Conservation (phyloP, 305 asterid species). For the Caryopteris hybrid region DNA sequence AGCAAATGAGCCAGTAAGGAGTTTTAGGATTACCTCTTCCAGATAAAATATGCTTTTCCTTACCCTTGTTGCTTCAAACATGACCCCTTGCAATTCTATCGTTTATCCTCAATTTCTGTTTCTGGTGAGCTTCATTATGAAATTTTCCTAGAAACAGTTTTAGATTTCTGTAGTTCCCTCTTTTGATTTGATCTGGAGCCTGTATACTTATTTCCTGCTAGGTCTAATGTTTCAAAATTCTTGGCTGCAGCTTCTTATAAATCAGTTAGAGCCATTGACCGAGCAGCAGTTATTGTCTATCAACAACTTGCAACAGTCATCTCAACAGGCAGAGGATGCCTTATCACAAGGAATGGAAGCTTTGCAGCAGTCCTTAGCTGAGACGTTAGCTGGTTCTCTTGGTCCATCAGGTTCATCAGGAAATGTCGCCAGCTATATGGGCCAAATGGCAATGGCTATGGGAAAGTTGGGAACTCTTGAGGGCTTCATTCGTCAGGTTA, state of each 20-base stretch:
- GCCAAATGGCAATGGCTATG: constrained; percentile 86
- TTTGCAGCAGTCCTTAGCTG: constrained; percentile 66
- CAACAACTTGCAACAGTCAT: constrained; percentile 60
- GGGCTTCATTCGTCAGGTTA: constrained; percentile 72
- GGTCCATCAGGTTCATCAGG: constrained; percentile 55
- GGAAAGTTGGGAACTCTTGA: constrained; percentile 72
- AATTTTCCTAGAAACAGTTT: not conserved
- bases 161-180: not conserved
- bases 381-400: constrained; percentile 61
- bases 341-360: constrained; percentile 73
- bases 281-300: constrained; percentile 60
- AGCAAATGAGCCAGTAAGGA: not conserved
- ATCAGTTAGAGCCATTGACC: constrained; percentile 66
- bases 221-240: not conserved
- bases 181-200: not conserved
- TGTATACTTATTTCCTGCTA: not conserved
- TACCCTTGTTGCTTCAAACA: not conserved
- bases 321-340: constrained; percentile 71
- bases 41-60: not conserved
- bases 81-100: not conserved
- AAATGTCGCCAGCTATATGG: constrained; percentile 71
- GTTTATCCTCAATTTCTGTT: not conserved
- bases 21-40: not conserved
- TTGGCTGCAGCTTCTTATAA: constrained; percentile 51
- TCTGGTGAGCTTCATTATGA: not conserved